These are phyloP conservation scores for Chrysosporium queenslandicum DNA, from an alignment of 2,329 filamentous ascomycete species.

Conservation along the genomic window DNA sequence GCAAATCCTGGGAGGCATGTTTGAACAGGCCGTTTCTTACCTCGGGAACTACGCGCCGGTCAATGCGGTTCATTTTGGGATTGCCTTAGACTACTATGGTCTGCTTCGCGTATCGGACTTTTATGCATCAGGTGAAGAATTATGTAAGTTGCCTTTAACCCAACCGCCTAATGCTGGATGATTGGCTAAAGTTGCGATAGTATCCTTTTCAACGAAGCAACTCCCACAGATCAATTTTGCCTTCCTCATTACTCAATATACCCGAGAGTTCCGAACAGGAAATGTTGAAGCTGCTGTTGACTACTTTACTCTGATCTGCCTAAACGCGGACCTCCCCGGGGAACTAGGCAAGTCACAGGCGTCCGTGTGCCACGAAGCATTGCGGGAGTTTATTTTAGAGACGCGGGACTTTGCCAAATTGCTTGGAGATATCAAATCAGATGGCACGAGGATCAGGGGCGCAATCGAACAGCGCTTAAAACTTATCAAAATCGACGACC, in stretches of 20 bases:
- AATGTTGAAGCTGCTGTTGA: conserved; percentile 84
- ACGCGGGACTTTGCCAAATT: conserved; percentile 91
- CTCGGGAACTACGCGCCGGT: conserved; percentile 86
- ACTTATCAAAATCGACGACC: conserved; percentile 68
- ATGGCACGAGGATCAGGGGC: conserved; percentile 76
- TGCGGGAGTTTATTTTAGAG: conserved; percentile 91
- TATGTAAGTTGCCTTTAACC: conserved; percentile 37
- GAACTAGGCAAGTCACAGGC: conserved; percentile 66
- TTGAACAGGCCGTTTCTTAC: conserved; percentile 85
- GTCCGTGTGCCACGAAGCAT: conserved; percentile 77
- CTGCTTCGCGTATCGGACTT: conserved; percentile 80
- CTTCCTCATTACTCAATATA: conserved; percentile 88
- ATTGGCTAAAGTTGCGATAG: conserved; percentile 25
- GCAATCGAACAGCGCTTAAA: conserved; percentile 75
- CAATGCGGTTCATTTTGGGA: conserved; percentile 87
- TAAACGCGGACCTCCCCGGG: conserved; percentile 73
- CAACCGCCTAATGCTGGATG: not conserved
- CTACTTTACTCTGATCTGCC: conserved; percentile 81
- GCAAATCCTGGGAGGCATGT: conserved; percentile 81
- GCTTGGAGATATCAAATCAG: conserved; percentile 78
- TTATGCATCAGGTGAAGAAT: conserved; percentile 60
- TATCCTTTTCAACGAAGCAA: conserved; percentile 45
- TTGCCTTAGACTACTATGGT: conserved; percentile 81
- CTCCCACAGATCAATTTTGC: conserved; percentile 84
- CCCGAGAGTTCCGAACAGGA: conserved; percentile 84